phyloP scores from a whole-genome alignment of 768 basidiomycete genomes.

The Lactarius hatsudake region DNA sequence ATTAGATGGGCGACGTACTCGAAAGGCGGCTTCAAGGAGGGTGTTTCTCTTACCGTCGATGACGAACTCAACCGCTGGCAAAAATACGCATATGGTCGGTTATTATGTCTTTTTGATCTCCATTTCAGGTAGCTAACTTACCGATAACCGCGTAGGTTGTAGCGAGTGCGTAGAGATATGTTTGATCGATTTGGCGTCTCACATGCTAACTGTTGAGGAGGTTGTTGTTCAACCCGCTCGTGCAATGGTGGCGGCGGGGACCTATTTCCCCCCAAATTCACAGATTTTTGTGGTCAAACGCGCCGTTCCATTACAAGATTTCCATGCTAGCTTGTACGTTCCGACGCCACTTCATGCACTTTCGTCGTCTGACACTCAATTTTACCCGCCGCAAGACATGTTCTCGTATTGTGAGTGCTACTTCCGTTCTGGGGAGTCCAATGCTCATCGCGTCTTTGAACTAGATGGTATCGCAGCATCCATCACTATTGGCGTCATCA shows the following conservation, averaged over 20 bases:
- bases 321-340: constrained; percentile 51
- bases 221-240: constrained; percentile 75
- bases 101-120: background rate
- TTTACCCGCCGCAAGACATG: constrained; percentile 37
- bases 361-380: background rate
- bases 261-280: constrained; percentile 81
- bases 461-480: constrained; percentile 60
- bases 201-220: constrained; percentile 35
- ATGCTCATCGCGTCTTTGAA: background rate
- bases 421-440: background rate
- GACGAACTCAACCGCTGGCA: constrained; percentile 94
- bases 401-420: constrained; percentile 49
- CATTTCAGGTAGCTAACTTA: background rate
- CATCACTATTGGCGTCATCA: constrained; percentile 63
- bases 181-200: background rate
- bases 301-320: constrained; percentile 50
- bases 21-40: constrained; percentile 84
- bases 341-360: background rate
- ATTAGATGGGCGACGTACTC: constrained; percentile 82
- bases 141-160: constrained; percentile 42
- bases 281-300: constrained; percentile 66
- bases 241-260: constrained; percentile 73
- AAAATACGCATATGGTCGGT: constrained; percentile 75
- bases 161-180: constrained; percentile 41
- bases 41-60: constrained; percentile 84